Evolutionary conservation across 2,329 filamentous ascomycete species (phyloP), one percentile per base, ranked within the genome.

Genomic region (Orbilia ellipsospora): DNA sequence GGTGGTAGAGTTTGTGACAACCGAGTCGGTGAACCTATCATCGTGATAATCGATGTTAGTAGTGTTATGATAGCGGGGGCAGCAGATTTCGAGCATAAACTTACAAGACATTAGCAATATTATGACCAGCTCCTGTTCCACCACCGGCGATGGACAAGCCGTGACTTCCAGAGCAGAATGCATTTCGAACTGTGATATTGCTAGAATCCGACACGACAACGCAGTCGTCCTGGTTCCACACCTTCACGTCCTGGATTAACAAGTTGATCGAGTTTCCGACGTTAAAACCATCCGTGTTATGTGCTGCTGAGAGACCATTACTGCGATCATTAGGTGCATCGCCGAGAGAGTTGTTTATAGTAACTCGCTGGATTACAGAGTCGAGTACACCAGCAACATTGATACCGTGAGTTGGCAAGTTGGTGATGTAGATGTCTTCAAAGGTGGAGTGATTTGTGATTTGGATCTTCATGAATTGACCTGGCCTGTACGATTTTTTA

Each of bases 401-500:
- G 77, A 84, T 83, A 74, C 81, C 82, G 69, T 84, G 83, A 2
- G 82, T 81, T 0, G 83, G 83, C 73, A 80, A 82, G 77, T 84
- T 84, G 70, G 82, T 78, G 73, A 84, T 83, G 78, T 83, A 80
- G 12, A 84, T 79, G 62, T 82, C 80, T 16, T 79, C 76, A 73
- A 84, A 80, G 2, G 80, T 80, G 20, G 83, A 84, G 61, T 82
- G 83, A 74, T 82, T 80, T 57, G 82, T 79, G 44, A 83, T 81
- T 68, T 80, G 82, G 55, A 84, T 78, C 52, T 82, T 81, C 68
- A 83, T 80, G 79, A 84, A 83, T 72, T 84, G 81, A 60, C 83
- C 82, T 0, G 83, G 83, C 60, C 78, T 66, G 79, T 12, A 26
- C 3, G 16, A 16, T n/a, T n/a, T n/a, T n/a, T 4, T 6, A 23